Base-by-base conservation (phyloP, 2,329 filamentous ascomycete genomes). In the Exserohilum turcica region DNA sequence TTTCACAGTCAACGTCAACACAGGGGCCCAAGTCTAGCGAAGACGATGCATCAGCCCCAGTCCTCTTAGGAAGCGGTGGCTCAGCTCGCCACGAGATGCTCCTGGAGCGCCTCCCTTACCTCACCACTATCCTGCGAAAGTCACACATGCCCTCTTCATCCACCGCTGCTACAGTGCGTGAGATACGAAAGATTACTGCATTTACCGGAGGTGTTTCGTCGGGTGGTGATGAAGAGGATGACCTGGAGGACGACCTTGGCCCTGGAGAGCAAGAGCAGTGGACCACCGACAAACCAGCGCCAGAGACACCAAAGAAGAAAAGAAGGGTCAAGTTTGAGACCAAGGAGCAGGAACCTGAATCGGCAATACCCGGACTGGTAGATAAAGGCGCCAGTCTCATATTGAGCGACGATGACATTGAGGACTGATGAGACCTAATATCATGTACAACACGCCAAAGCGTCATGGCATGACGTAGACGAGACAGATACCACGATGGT, bases 41-140 rank as follows among this genome's bases (percentile, higher is more conserved):
- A 13, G 61, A 68, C 18, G 61, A 67, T 2, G 37, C 56, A 8
- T 44, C 52, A 12, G 47, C 58, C 10, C 44, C 60, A 1, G 40
- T 66, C 1, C 77, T 87, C 13, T 84, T 85, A 0, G 80, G 87
- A 1, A 86, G 87, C 37, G 86, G 80, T 57, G 67, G 69, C 18
- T 84, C 87, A 3, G 86, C 87, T 3, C 86, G 86, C 31, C 82
- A 82, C 36, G 90, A 93, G 72, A 82, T 94, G 78, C 75, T 97
- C 0, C 83, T 97, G 19, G 91, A 97, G 60, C 86, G 91, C 7
- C 81, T 99, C 0, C 94, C 94, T 0, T 97, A 96, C 73, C 86
- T 94, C 80, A 81, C 87, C 1, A 82, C 84, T 44, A 90, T 97
- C 33, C 55, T 78, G 3, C 67, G 65, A 16, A 65, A 66, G 19